Conservation (phyloP, 768 basidiomycete genomes). For the Amanita exitialis region DNA sequence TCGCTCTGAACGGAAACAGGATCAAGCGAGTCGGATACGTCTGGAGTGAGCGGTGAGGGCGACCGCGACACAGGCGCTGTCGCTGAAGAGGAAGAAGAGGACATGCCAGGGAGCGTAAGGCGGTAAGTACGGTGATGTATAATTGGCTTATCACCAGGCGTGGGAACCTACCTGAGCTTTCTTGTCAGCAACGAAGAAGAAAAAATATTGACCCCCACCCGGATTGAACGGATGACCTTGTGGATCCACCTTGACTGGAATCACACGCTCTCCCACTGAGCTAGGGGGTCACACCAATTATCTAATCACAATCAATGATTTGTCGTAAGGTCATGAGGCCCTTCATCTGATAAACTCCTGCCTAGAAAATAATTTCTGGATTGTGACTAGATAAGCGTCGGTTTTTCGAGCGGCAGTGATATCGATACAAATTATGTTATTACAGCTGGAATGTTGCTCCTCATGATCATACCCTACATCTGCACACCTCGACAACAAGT, state of each 20-base stretch:
- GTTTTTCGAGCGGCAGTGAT: no score
- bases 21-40: conserved; percentile 44
- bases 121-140: not conserved
- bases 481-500: no score
- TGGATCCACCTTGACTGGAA: conserved; percentile 21
- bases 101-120: conserved; percentile 26
- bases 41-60: conserved; percentile 63
- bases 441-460: no score
- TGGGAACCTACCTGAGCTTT: not conserved
- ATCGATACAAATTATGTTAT: no score
- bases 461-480: no score
- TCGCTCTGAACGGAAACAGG: conserved; percentile 39
- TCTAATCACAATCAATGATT: not conserved
- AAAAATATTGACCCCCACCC: conserved; percentile 21
- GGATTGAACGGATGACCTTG: conserved; percentile 34
- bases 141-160: not conserved
- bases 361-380: no score
- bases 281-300: conserved; percentile 11
- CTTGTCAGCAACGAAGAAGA: conserved; percentile 5
- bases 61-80: conserved; percentile 55
- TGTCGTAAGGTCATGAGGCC: not conserved
- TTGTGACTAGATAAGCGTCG: no score
- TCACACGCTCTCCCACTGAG: conserved; percentile 19
- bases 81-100: conserved; percentile 34
- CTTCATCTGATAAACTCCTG: no score